Conservation (phyloP, 805 yeast genomes). For the Nakazawaea wickerhamii region DNA sequence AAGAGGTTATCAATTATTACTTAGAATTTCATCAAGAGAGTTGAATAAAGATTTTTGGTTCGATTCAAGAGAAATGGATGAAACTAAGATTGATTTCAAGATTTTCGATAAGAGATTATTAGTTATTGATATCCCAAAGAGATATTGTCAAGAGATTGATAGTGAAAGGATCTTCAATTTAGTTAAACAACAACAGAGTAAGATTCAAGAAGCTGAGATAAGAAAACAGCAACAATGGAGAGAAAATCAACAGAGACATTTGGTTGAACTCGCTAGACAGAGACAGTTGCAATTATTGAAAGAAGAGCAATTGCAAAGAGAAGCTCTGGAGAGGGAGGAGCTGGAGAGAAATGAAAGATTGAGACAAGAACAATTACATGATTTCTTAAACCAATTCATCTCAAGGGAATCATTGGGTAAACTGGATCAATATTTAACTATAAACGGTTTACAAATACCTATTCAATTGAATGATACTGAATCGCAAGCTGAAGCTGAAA, state of each 20-base stretch:
- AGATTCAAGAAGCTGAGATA: not conserved
- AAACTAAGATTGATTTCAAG: conserved; percentile 4
- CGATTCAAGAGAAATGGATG: conserved; percentile 3
- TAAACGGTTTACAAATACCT: conserved; percentile 1
- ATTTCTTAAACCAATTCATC: conserved; percentile 1
- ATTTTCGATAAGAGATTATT: not conserved
- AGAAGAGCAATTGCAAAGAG: not conserved
- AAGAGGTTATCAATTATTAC: not conserved
- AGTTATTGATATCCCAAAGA: conserved; percentile 10
- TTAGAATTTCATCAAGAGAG: conserved; percentile 5
- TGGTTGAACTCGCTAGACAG: not conserved
- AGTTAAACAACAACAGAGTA: conserved; percentile 1
- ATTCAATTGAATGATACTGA: not conserved
- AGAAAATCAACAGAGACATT: not conserved
- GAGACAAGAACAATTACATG: conserved; percentile 4
- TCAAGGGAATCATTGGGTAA: not conserved
- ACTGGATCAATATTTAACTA: not conserved
- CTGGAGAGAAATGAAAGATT: not conserved
- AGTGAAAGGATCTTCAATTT: conserved; percentile 3
- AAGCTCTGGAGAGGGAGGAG: not conserved
- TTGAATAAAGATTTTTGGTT: conserved; percentile 5
- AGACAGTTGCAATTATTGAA: not conserved
- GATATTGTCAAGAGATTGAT: not conserved
- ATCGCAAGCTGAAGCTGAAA: not conserved
- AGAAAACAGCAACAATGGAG: not conserved